These are phyloP conservation scores for Spathaspora sp. DNA, from an alignment of 805 yeast genomes.

Conservation along the genomic window DNA sequence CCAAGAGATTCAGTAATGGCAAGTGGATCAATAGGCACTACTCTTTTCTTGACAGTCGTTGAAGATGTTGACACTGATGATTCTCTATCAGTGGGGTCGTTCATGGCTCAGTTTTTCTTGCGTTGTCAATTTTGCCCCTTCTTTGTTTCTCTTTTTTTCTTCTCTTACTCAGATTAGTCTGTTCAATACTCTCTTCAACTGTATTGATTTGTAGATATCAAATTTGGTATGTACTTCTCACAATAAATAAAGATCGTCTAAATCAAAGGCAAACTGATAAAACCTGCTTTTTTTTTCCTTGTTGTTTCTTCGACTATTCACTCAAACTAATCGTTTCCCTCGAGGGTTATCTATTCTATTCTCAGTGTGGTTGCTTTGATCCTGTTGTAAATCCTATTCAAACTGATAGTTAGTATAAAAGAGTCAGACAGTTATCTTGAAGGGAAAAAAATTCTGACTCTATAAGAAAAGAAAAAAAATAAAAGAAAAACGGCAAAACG, in stretches of 20 bases:
- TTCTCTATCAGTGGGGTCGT: background rate
- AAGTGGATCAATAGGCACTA: conserved; percentile 43
- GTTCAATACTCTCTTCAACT: no score
- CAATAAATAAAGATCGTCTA: no score
- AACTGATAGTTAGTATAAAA: background rate
- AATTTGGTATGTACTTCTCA: no score
- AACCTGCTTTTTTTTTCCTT: no score
- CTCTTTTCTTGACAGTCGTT: conserved; percentile 9
- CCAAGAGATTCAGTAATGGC: conserved; percentile 70
- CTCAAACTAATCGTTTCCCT: background rate
- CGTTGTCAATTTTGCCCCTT: background rate
- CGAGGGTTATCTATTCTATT: background rate
- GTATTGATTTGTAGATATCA: no score
- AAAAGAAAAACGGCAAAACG: background rate
- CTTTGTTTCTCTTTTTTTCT: background rate
- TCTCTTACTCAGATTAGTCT: background rate
- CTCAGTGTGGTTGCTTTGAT: background rate
- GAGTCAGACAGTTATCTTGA: background rate
- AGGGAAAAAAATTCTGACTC: background rate
- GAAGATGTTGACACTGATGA: conserved; percentile 3
- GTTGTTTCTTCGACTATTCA: no score
- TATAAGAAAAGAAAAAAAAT: background rate
- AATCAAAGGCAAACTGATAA: no score
- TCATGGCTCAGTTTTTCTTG: background rate
- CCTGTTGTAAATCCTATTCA: background rate